Evolutionary conservation across 176 grass and related monocot species (phyloP), one percentile per base, ranked within the genome.

Genomic region (Melocanna baccifera): DNA sequence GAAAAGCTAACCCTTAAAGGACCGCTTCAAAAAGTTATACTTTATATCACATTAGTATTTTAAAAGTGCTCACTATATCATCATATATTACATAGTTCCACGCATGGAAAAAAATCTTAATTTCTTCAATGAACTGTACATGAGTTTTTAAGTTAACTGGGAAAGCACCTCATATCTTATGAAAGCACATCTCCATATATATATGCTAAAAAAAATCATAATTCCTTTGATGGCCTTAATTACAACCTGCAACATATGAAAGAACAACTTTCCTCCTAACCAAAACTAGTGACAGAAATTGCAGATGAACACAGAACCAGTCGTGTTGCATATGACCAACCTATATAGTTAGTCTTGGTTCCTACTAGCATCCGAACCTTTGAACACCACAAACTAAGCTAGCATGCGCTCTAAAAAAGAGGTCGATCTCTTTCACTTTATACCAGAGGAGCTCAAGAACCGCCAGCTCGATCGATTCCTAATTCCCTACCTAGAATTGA

Each of bases 401-500:
- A 81, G 41, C 51, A 52, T 43, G 39, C 67, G 36, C 23, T 82
- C 25, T 43, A 71, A 53, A 82, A 62, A 86, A 62, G 53, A 82
- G 78, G 64, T 40, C 36, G 3, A 37, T 83, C 72, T 72, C 78
- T 72, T 64, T 82, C 83, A 40, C 78, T 82, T 71, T 82, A 63
- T 69, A 65, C 56, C 2, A 11, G 46, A 71, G 56, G 32, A 43
- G 37, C 42, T 65, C 32, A 26, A 18, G 25, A 63, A 55, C 77
- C 71, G 34, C 70, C 51, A 61, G n/a, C 51, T 84, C 28, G 32
- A 64, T 67, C 28, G 22, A 19, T 79, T 36, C 75, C 51, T 30
- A 70, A 42, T 29, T 42, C 32, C n/a, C 62, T 58, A 62, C 50
- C 16, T 20, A 83, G 25, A 77, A 64, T 3, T 26, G 62, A 16